Evolutionary conservation across 495 filamentous ascomycete genomes (phyloP), one percentile per base, ranked within the genome.

Genomic region (Aspergillus affinis): DNA sequence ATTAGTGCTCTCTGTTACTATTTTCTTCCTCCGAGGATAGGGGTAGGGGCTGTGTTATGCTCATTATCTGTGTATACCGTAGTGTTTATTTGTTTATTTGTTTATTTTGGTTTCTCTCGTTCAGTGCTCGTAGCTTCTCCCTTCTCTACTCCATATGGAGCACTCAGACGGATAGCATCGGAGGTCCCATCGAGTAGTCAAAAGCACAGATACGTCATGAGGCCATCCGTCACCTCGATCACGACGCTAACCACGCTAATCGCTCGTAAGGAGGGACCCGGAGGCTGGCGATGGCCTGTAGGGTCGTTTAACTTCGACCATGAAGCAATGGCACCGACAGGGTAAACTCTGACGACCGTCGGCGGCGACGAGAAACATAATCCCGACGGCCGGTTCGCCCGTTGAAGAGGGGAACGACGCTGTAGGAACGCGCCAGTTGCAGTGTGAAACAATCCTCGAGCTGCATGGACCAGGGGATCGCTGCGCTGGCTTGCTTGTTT

Each of bases 361-460:
- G 30, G 10, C 30, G 30, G 30, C 30, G 30, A 10, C 0, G 2
- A 49, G 4, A 2, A 26, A 26, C 23, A 26, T 26, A 32, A 32
- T 32, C 2, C 30, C 30, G 30, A 32, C 30, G 54, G 54, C 45
- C 23, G 54, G 55, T 58, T 58, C 55, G 9, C 41, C 47, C 55
- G 46, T 58, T 58, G 19, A 41, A 41, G 50, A 26, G n/a, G 17
- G 17, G 47, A 17, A 50, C 50, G 12, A 36, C 18, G 50, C 47
- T 58, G 47, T 47, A 58, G 47, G 55, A 51, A 58, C 26, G 29
- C 47, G 47, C 18, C 46, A 27, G 55, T 58, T 58, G 47, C 55
- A 58, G 27, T 17, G 47, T 58, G 55, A 58, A 58, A 58, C 55
- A 48, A 44, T n/a, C 18, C 53, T 18, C 36, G 18, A 55, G 26